phyloP scores from a whole-genome alignment of 2,329 filamentous ascomycete genomes.

The Scedosporium apiospermum region DNA sequence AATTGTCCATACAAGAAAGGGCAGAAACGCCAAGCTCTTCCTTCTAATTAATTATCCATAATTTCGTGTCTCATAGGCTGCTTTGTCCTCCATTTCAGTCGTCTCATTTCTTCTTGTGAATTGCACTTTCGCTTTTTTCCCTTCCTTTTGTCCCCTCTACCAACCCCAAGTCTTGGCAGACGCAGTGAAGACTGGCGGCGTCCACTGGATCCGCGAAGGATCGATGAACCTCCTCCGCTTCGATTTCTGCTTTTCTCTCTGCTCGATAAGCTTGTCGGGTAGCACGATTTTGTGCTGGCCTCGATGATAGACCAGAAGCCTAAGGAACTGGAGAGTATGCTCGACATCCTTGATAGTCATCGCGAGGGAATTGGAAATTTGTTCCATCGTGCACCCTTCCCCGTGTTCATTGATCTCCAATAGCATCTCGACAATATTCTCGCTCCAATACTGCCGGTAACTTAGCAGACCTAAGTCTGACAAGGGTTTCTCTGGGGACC shows the following conservation, averaged over 20 bases:
- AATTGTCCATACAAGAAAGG: too few relatives aligned
- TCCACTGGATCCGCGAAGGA: slow-evolving; percentile 77
- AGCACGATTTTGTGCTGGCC: slow-evolving; percentile 94
- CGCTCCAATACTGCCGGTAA: slow-evolving; percentile 96
- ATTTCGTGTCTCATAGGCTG: not conserved
- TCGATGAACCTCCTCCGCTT: slow-evolving; percentile 74
- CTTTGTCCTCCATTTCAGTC: not conserved
- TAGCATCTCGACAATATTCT: slow-evolving; percentile 84
- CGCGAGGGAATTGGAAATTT: slow-evolving; percentile 66
- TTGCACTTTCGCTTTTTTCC: not conserved
- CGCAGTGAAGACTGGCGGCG: slow-evolving; percentile 88
- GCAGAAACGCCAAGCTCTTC: too few relatives aligned
- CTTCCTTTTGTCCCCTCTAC: slow-evolving; percentile 34
- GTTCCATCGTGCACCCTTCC: slow-evolving; percentile 74
- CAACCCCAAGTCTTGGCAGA: slow-evolving; percentile 91
- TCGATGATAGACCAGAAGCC: slow-evolving; percentile 93
- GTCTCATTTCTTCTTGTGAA: not conserved
- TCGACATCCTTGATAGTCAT: slow-evolving; percentile 99
- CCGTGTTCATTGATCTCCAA: slow-evolving; percentile 59
- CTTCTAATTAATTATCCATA: too few relatives aligned
- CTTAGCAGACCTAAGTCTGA: slow-evolving; percentile 88
- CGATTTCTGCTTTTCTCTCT: slow-evolving; percentile 68
- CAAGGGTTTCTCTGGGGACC: slow-evolving; percentile 92
- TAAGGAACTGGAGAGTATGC: slow-evolving; percentile 85
- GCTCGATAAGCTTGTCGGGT: slow-evolving; percentile 70